Base-by-base conservation (phyloP, 495 filamentous ascomycete genomes). In the Podospora appendiculata region DNA sequence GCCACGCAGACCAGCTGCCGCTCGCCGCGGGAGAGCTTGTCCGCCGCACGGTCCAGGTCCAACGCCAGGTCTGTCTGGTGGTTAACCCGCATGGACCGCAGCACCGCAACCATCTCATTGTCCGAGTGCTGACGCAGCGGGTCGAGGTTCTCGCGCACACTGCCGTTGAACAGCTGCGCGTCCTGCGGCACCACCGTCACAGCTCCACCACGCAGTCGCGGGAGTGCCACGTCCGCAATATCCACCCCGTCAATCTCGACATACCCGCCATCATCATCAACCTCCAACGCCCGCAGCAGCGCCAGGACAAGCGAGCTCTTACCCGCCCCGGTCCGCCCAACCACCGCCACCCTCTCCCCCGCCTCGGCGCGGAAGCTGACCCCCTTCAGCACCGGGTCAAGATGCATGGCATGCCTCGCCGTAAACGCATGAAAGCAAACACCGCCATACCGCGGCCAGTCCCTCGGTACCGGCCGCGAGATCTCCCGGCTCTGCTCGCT, bases 101-200 rank as follows among this genome's bases (percentile, higher is more conserved):
- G 49, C 7, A 47, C 44, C 16, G 54, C 56, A 25, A 35, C 32
- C 11, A 58, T 34, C 42, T 58, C 56, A 1, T 42, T 12, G 33
- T 88, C 81, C 1, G 61, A 70, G 57, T 81, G 70, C 38, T 81
- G 64, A 34, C 74, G 62, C 47, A 70, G 70, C 2, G 74, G 73
- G 42, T 78, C 73, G 3, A 78, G 56, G 43, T 76, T 75, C 11
- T 54, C 53, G 0, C 74, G 66, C 2, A 79, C 52, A 0, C 68
- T 76, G 0, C 73, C 73, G 0, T 65, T 58, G 39, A 78, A 74
- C 6, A 77, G 53, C 0, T 65, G 56, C 0, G 73, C 66, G 38
- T 77, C 72, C 44, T 77, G 75, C 4, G 74, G 67, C 13, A 77
- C 69, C 25, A 70, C 64, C 1, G 68, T 65, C 1, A 77, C 45